Evolutionary conservation across 805 yeast genomes (phyloP).

Genomic region (Wickerhamiella vanderwaltii): DNA sequence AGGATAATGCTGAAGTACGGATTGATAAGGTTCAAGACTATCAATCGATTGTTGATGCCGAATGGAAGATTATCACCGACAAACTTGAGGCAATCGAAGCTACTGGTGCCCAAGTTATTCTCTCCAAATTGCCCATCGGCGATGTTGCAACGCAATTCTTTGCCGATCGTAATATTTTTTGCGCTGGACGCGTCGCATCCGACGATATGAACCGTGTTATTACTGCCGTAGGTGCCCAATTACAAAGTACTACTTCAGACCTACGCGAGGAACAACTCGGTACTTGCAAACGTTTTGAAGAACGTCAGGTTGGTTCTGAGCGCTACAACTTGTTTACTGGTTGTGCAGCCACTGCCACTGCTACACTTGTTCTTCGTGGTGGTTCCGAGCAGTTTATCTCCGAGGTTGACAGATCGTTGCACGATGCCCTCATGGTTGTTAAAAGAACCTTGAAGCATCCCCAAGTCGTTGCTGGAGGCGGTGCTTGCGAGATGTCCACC

Average conservation of each 20-base stretch:
- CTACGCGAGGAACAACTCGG: constrained; percentile 65
- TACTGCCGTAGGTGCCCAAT: constrained; percentile 84
- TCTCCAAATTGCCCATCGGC: constrained; percentile 92
- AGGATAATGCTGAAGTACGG: constrained; percentile 96
- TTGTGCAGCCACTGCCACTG: constrained; percentile 83
- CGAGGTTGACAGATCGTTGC: constrained; percentile 93
- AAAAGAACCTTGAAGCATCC: constrained; percentile 85
- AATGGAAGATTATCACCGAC: constrained; percentile 85
- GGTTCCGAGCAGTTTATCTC: constrained; percentile 98
- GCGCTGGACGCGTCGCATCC: constrained; percentile 86
- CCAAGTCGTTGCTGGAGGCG: constrained; percentile 94
- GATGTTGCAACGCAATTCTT: constrained; percentile 98
- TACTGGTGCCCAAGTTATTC: constrained; percentile 84
- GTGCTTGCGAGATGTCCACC: constrained; percentile 96
- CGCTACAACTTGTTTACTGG: constrained; percentile 89
- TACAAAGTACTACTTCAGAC: constrained; percentile 58
- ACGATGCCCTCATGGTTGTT: constrained; percentile 97
- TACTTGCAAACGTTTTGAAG: constrained; percentile 76
- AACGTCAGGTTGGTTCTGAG: constrained; percentile 90
- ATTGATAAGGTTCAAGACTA: constrained; percentile 88
- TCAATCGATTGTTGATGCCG: constrained; percentile 97
- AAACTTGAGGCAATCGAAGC: constrained; percentile 72
- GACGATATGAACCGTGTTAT: constrained; percentile 91
- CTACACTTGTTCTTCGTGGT: constrained; percentile 87
- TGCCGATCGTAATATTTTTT: constrained; percentile 90